Evolutionary conservation across 345 rosid species (phyloP).

Genomic region (Linum usitatissimum): DNA sequence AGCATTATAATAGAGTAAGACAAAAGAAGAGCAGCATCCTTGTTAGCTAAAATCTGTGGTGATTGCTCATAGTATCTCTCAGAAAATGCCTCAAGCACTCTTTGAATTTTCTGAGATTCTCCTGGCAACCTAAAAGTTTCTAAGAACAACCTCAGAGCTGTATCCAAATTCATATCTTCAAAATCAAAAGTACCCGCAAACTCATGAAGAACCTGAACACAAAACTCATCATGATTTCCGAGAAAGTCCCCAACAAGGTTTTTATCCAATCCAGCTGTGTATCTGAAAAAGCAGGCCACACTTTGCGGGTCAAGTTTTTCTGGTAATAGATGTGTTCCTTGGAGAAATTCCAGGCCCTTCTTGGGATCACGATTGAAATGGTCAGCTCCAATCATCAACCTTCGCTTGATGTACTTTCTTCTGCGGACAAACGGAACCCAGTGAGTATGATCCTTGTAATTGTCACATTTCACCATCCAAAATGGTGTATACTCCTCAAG

Average conservation of each 20-base stretch:
- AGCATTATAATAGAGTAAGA: slow-evolving; percentile 69
- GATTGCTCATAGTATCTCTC: slow-evolving; percentile 78
- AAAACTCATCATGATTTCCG: slow-evolving; percentile 68
- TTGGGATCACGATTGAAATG: slow-evolving; percentile 61
- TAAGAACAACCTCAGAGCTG: slow-evolving; percentile 60
- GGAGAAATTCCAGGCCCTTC: slow-evolving; percentile 59
- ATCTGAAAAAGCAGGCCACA: slow-evolving; percentile 58
- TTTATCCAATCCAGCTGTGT: slow-evolving; percentile 64
- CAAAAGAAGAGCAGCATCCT: slow-evolving; percentile 58
- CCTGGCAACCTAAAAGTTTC: slow-evolving; percentile 75
- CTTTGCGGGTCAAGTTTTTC: slow-evolving; percentile 59
- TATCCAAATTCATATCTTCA: slow-evolving; percentile 52
- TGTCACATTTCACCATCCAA: slow-evolving; percentile 47
- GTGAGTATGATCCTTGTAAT: slow-evolving; percentile 35
- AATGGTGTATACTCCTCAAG: slow-evolving; percentile 40
- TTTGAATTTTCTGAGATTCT: slow-evolving; percentile 72
- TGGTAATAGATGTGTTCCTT: slow-evolving; percentile 51
- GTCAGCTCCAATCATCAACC: slow-evolving; percentile 52
- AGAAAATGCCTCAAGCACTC: slow-evolving; percentile 76
- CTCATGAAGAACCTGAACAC: slow-evolving; percentile 62
- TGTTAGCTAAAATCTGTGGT: slow-evolving; percentile 41
- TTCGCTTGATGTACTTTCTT: slow-evolving; percentile 44
- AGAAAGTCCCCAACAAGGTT: slow-evolving; percentile 57
- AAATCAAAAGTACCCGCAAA: slow-evolving; percentile 63
- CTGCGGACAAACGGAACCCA: slow-evolving; percentile 63